Percentiles rank a stretch among this genome's conserved stretches.
These are phyloP conservation scores for Mycena chlorophos DNA, from an alignment of 768 basidiomycete genomes.

Conservation along the genomic window DNA sequence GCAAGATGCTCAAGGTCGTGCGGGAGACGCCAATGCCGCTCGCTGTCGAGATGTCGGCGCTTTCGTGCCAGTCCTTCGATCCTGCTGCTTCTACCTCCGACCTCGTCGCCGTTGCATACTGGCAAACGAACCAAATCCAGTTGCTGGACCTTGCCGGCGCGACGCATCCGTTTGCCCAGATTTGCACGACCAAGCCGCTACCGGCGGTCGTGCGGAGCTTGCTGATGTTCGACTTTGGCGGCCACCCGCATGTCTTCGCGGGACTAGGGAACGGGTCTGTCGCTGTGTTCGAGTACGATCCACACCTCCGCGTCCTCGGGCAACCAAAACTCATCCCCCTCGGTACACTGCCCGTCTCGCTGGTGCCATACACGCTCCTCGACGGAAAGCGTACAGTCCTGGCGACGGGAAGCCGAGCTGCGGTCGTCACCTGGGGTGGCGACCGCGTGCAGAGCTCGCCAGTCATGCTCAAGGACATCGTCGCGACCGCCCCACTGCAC, in stretches of 20 bases:
- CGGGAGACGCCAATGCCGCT: slow-evolving; percentile 10
- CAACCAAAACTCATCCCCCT: slow-evolving; percentile 64
- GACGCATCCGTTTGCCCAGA: slow-evolving; percentile 23
- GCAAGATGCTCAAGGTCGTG: slow-evolving; percentile 24
- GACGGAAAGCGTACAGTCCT: slow-evolving; percentile 60
- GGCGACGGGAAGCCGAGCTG: slow-evolving; percentile 69
- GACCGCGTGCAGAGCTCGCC: slow-evolving; percentile 67
- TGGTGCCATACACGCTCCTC: slow-evolving; percentile 52
- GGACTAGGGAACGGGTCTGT: slow-evolving; percentile 79
- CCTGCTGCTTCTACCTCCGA: slow-evolving; percentile 44
- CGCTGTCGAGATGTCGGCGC: slow-evolving; percentile 60
- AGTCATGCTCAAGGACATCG: slow-evolving; percentile 68
- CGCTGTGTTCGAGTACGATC: slow-evolving; percentile 53
- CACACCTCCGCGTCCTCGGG: slow-evolving; percentile 29
- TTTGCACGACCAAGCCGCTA: slow-evolving; percentile 39
- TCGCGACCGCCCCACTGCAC: slow-evolving; percentile 52
- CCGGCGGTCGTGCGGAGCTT: slow-evolving; percentile 48
- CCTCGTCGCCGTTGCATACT: slow-evolving; percentile 68
- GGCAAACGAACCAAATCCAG: slow-evolving; percentile 66
- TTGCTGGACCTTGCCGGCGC: slow-evolving; percentile 42
- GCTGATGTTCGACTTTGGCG: slow-evolving; percentile 59
- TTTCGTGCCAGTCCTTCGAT: slow-evolving; percentile 64
- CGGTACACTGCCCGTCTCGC: slow-evolving; percentile 64
- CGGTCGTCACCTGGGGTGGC: slow-evolving; percentile 67
- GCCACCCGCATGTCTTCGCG: slow-evolving; percentile 60